Conservation (phyloP, 768 basidiomycete genomes). For the Chalciporus pseudorubinellus region DNA sequence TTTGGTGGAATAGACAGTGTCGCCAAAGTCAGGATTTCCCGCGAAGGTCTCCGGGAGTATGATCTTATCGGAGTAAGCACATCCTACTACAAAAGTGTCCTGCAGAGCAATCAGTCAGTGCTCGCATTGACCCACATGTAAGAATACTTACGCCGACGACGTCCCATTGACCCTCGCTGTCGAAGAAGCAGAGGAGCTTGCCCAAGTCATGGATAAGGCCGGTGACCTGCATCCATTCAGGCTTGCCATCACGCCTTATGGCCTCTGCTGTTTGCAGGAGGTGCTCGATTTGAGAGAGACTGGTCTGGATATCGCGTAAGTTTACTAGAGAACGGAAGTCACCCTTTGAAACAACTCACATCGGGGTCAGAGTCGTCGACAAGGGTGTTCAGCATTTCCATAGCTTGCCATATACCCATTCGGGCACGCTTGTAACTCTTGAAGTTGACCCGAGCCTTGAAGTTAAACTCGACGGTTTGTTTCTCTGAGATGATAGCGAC, state of each 20-base stretch:
- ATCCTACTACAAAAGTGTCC: constrained; percentile 83
- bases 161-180: constrained; percentile 90
- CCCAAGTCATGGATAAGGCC: constrained; percentile 89
- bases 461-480: constrained; percentile 84
- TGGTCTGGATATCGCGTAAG: constrained; percentile 47
- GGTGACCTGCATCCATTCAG: constrained; percentile 90
- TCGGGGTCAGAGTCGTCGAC: constrained; percentile 92
- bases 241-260: constrained; percentile 80
- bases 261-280: constrained; percentile 91
- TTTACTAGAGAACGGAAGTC: too few species aligned
- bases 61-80: constrained; percentile 79
- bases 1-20: constrained; percentile 66
- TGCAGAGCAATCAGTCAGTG: constrained; percentile 18
- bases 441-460: constrained; percentile 73
- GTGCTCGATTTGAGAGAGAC: constrained; percentile 84
- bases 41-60: constrained; percentile 78
- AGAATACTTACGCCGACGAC: constrained; percentile 70
- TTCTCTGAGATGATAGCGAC: constrained; percentile 52
- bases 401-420: constrained; percentile 88
- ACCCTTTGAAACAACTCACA: constrained; percentile 33
- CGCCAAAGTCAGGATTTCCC: constrained; percentile 66
- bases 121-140: neutral
- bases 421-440: constrained; percentile 61
- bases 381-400: constrained; percentile 82
- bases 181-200: constrained; percentile 81